Percentiles rank a stretch among this genome's conserved stretches.
These are phyloP conservation scores for Rhododendron vialii DNA, from an alignment of 148 eudicot genomes.

Conservation along the genomic window DNA sequence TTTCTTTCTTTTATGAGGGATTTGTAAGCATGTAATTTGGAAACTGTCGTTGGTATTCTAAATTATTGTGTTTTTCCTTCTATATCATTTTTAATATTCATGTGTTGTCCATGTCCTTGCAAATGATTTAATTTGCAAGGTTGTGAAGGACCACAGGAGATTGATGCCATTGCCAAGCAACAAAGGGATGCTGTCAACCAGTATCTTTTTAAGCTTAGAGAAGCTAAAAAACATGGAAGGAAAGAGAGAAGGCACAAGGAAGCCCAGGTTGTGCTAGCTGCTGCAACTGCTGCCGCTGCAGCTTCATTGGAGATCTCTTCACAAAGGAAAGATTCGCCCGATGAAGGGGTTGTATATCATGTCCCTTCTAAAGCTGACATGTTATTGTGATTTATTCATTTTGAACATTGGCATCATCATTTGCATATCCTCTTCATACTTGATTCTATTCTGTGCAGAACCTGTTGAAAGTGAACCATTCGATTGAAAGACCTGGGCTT, in stretches of 20 bases:
- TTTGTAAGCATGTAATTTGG: too few relatives aligned
- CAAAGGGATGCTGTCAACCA: slow-evolving; percentile 84
- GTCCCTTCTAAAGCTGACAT: too few relatives aligned
- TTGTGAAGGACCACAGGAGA: slow-evolving; percentile 61
- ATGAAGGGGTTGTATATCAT: too few relatives aligned
- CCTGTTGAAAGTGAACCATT: too few relatives aligned
- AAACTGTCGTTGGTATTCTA: neutral
- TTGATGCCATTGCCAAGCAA: slow-evolving; percentile 48
- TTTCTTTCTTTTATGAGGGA: neutral
- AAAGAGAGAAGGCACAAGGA: slow-evolving; percentile 91
- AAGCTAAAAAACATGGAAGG: slow-evolving; percentile 84
- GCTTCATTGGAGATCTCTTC: slow-evolving; percentile 82
- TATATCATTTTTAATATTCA: neutral
- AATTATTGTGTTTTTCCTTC: neutral
- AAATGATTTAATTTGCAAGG: slow-evolving; percentile 71
- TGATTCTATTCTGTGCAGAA: too few relatives aligned
- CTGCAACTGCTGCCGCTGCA: slow-evolving; percentile 96
- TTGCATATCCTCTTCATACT: too few relatives aligned
- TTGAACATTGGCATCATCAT: too few relatives aligned
- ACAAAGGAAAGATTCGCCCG: neutral
- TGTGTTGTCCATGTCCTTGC: slow-evolving; percentile 18
- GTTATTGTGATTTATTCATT: too few relatives aligned
- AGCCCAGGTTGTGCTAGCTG: slow-evolving; percentile 90
- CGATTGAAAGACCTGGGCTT: too few relatives aligned
- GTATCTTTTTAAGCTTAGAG: slow-evolving; percentile 73